Evolutionary conservation across 176 grass and related monocot species (phyloP), one percentile per base, ranked within the genome.

Genomic region (Eleusine indica): DNA sequence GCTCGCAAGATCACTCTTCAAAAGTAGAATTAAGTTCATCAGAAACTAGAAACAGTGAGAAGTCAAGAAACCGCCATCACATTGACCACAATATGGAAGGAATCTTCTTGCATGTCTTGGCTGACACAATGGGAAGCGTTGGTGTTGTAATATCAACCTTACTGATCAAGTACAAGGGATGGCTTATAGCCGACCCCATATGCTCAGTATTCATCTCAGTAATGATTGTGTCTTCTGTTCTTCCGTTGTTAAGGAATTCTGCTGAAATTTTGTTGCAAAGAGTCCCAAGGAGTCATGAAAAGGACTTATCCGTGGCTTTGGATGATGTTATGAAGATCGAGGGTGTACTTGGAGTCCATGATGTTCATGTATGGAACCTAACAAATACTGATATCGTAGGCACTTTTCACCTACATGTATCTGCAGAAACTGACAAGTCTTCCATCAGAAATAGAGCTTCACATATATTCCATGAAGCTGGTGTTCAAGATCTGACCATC

Each of bases 251-350:
- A 74, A 87, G 96, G 82, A 98, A 98, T 77, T 95, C 93, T 90
- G 96, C 96, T 76, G 96, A 98, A 90, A 95, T 98, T 90, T 93
- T 98, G 68, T 76, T 95, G 81, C 96, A 98, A 90, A 92, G 96
- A 91, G 66, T 95, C 21, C 96, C 96, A 18, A 90, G 93, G 90
- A 87, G 80, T 75, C 91, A 93, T 69, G 96, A 95, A 86, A 85
- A 90, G 64, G 96, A 95, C 56, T 83, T 98, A 73, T 80, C 91
- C 57, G n/a, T 62, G 74, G 93, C 91, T 67, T 43, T 95, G 75
- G 90, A 90, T 75, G 87, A 95, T 79, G 72, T 91, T 44, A 85
- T 77, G 77, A 89, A 84, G 52, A 93, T 95, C 82, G 83, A 90
- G 66, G 96, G 91, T 73, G 87, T 93, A 29, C 85, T 79, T 71